phyloP scores from a whole-genome alignment of 306 rosid species.

The Fragaria iinumae region DNA sequence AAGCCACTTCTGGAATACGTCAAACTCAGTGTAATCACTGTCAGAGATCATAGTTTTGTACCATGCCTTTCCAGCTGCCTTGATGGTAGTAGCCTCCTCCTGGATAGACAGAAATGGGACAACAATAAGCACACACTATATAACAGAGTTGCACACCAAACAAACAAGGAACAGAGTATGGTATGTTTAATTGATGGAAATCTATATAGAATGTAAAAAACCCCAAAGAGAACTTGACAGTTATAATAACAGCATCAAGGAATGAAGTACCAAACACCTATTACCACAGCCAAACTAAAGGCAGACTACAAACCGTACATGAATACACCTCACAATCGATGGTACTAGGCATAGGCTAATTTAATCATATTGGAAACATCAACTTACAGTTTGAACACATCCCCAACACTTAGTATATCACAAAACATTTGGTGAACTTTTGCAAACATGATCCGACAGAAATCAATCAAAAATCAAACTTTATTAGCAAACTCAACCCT shows the following conservation, averaged over 20 bases:
- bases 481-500: background rate
- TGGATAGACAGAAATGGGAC: background rate
- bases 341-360: background rate
- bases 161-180: background rate
- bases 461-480: background rate
- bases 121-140: background rate
- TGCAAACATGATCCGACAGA: background rate
- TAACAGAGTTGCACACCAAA: background rate
- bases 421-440: background rate
- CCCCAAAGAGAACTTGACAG: background rate
- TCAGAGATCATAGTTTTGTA: conserved; percentile 42
- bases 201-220: too few species aligned
- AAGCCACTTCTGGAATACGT: conserved; percentile 39
- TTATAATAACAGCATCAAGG: background rate
- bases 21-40: conserved; percentile 45
- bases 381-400: background rate
- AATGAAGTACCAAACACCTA: background rate
- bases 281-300: background rate
- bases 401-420: background rate
- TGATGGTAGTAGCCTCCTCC: conserved; percentile 35
- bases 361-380: background rate
- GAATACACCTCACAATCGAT: background rate
- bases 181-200: background rate
- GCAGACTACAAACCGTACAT: background rate
- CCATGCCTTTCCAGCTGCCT: conserved; percentile 43